A percentile compares a stretch with the other conserved stretches of the same genome.
Conservation (phyloP, 2,329 filamentous ascomycete species). For the Fusarium keratoplasticum region DNA sequence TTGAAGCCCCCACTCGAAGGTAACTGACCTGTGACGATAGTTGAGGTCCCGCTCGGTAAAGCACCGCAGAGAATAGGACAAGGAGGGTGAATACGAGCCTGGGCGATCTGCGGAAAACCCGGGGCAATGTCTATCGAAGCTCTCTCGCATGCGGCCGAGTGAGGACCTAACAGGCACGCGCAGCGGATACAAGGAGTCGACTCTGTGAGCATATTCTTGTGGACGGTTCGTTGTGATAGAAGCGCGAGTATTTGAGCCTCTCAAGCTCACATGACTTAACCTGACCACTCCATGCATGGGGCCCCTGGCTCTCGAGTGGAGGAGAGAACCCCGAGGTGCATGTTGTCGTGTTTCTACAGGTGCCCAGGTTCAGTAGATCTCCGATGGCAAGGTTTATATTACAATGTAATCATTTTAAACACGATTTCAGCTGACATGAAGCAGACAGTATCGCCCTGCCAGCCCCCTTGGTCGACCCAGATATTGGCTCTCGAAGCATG, state of each 20-base stretch:
- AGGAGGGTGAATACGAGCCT: background rate
- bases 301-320: background rate
- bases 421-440: background rate
- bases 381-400: background rate
- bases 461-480: too few relatives aligned
- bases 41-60: background rate
- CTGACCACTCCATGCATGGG: background rate
- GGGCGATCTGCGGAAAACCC: background rate
- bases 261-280: background rate
- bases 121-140: background rate
- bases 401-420: background rate
- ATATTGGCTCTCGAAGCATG: background rate
- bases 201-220: background rate
- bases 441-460: background rate
- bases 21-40: background rate
- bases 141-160: background rate
- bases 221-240: background rate
- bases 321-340: background rate
- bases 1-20: slow-evolving; percentile 3
- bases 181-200: background rate
- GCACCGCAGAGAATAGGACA: background rate
- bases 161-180: background rate
- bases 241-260: background rate
- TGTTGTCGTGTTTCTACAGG: background rate
- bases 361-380: background rate